Percentiles rank a stretch among this genome's conserved stretches.
Conservation (phyloP, 768 basidiomycete species). For the Lentinus brumalis region DNA sequence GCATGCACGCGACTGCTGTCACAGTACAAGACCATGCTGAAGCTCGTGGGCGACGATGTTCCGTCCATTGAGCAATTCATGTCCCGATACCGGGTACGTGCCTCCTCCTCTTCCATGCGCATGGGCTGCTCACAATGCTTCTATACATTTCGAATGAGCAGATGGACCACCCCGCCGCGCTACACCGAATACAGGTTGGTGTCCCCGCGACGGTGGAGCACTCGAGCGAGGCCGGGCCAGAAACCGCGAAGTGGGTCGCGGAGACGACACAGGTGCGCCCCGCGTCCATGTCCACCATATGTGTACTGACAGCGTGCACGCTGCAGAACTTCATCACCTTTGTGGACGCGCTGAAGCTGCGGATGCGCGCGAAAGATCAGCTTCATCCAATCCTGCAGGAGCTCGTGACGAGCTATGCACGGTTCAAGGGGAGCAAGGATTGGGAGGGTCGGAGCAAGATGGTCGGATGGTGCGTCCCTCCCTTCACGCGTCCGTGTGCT, state of each 20-base stretch:
- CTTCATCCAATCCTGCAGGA: slow-evolving; percentile 94
- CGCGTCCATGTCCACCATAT: neutral
- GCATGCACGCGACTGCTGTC: slow-evolving; percentile 93
- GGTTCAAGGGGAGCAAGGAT: slow-evolving; percentile 93
- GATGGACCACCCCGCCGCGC: slow-evolving; percentile 93
- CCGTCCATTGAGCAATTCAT: slow-evolving; percentile 89
- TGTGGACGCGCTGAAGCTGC: slow-evolving; percentile 94
- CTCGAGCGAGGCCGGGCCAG: slow-evolving; percentile 87
- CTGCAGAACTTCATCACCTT: slow-evolving; percentile 94
- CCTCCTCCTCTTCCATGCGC: neutral
- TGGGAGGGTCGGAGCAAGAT: slow-evolving; percentile 96
- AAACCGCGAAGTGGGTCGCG: slow-evolving; percentile 96
- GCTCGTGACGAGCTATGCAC: slow-evolving; percentile 90
- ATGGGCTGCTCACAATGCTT: neutral
- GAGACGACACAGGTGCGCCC: slow-evolving; percentile 87
- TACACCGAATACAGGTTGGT: slow-evolving; percentile 87
- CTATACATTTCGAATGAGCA: slow-evolving; percentile 31
- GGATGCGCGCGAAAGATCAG: slow-evolving; percentile 95
- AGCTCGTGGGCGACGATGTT: slow-evolving; percentile 89
- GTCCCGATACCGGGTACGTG: slow-evolving; percentile 76
- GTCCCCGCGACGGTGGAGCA: slow-evolving; percentile 98
- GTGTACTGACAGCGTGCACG: neutral
- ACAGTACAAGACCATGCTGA: slow-evolving; percentile 97
- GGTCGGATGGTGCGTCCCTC: slow-evolving; percentile 78
- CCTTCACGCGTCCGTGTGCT: neutral